Evolutionary conservation across 345 rosid genomes (phyloP).

Genomic region (Eucalyptus regnans): DNA sequence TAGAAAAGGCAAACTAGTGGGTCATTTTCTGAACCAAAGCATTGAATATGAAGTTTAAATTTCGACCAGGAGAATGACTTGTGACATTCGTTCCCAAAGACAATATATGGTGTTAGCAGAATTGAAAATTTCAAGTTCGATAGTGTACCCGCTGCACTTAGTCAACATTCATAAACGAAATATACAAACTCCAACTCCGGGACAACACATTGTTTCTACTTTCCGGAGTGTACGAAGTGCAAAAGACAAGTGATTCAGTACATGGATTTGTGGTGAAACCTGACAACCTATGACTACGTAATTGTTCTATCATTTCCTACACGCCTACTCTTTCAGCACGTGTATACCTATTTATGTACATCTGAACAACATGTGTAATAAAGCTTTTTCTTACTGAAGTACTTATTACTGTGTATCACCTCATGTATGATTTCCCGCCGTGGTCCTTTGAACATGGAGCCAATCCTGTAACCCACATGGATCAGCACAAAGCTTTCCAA

Average conservation of each 20-base stretch:
- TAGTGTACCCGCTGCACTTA: background rate
- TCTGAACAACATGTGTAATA: background rate
- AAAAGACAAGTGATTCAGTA: background rate
- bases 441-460: background rate
- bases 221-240: background rate
- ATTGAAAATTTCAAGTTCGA: background rate
- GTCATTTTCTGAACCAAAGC: background rate
- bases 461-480: background rate
- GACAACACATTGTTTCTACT: background rate
- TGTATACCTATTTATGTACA: background rate
- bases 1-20: background rate
- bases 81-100: background rate
- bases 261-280: background rate
- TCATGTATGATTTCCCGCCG: background rate
- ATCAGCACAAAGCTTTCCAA: background rate
- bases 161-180: background rate
- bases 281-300: background rate
- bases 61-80: background rate
- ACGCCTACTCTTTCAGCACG: background rate
- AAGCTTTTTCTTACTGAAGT: background rate
- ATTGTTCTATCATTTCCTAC: background rate
- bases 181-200: background rate
- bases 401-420: background rate
- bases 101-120: background rate
- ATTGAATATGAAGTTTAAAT: background rate